These are phyloP conservation scores for Cyclocybe aegerita DNA, from an alignment of 768 basidiomycete species.

Conservation along the genomic window DNA sequence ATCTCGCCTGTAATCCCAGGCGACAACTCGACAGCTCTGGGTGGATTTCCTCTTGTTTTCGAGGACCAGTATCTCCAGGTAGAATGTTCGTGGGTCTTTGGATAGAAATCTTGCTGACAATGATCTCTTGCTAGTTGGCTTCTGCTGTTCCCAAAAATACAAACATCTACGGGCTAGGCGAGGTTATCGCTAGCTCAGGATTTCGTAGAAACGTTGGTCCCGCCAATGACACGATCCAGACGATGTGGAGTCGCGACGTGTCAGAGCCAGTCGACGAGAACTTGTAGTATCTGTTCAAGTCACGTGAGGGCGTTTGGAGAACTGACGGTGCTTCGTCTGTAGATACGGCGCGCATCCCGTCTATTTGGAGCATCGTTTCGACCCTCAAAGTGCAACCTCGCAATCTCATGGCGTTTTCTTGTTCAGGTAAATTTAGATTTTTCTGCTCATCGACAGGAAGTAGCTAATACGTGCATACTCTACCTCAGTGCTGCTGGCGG, in stretches of 20 bases:
- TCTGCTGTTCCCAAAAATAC: slow-evolving; percentile 64
- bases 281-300: slow-evolving; percentile 38
- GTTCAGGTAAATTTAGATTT: slow-evolving; percentile 48
- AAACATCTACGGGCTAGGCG: slow-evolving; percentile 80
- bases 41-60: slow-evolving; percentile 71
- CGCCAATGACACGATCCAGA: slow-evolving; percentile 61
- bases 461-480: too few species aligned
- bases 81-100: slow-evolving; percentile 8
- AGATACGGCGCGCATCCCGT: slow-evolving; percentile 76
- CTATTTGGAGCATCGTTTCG: slow-evolving; percentile 73
- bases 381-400: slow-evolving; percentile 46
- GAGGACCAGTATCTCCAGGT: slow-evolving; percentile 82
- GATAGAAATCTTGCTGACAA: slow-evolving; percentile 6
- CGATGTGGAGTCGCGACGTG: slow-evolving; percentile 64
- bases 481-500: slow-evolving; percentile 58
- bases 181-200: slow-evolving; percentile 68
- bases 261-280: slow-evolving; percentile 68
- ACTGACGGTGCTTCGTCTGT: background rate
- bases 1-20: slow-evolving; percentile 51
- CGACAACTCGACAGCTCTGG: slow-evolving; percentile 55
- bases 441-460: too few species aligned
- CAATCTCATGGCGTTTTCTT: slow-evolving; percentile 77
- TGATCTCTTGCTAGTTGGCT: slow-evolving; percentile 40
- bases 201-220: slow-evolving; percentile 61
- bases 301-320: slow-evolving; percentile 13